phyloP scores from a whole-genome alignment of 352 stramenopile genomes.

The Phytophthora melonis region DNA sequence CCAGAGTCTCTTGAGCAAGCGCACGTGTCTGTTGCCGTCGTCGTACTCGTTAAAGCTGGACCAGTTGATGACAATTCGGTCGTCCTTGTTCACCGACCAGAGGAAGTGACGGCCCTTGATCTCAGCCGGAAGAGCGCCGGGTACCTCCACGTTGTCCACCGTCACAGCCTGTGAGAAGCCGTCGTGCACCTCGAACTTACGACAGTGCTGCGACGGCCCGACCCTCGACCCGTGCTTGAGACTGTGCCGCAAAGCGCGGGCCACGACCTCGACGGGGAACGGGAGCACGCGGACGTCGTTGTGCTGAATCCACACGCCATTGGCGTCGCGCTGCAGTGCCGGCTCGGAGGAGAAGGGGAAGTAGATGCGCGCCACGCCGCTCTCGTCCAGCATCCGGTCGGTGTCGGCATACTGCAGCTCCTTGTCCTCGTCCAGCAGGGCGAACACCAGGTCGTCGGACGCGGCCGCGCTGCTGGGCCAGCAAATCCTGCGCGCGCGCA shows the following conservation, averaged over 20 bases:
- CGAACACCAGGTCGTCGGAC: constrained; percentile 42
- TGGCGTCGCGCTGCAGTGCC: constrained; percentile 12
- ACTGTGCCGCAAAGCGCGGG: constrained; percentile 19
- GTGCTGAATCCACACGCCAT: constrained; percentile 27
- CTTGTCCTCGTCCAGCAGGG: constrained; percentile 40
- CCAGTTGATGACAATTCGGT: constrained; percentile 37
- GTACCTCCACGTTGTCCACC: constrained; percentile 36
- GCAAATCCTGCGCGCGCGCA: constrained; percentile 28
- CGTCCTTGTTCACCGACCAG: constrained; percentile 23
- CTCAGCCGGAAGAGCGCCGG: constrained; percentile 10
- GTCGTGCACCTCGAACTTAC: constrained; percentile 29
- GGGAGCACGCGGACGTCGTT: constrained; percentile 36
- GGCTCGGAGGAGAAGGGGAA: constrained; percentile 29
- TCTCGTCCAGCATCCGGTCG: constrained; percentile 33
- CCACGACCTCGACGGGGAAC: constrained; percentile 28
- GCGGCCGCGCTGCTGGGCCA: constrained; percentile 28
- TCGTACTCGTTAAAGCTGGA: constrained; percentile 39
- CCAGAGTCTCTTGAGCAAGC: constrained; percentile 33
- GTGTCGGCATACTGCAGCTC: constrained; percentile 34
- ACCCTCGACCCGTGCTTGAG: constrained; percentile 28
- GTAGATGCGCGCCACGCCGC: constrained; percentile 31
- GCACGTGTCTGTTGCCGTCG: constrained; percentile 26
- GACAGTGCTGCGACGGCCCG: constrained; percentile 28
- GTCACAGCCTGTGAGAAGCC: constrained; percentile 27
- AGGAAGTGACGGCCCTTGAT: constrained; percentile 31